These are phyloP conservation scores for Dipodascopsis uninucleata DNA, from an alignment of 805 yeast species.

Conservation along the genomic window DNA sequence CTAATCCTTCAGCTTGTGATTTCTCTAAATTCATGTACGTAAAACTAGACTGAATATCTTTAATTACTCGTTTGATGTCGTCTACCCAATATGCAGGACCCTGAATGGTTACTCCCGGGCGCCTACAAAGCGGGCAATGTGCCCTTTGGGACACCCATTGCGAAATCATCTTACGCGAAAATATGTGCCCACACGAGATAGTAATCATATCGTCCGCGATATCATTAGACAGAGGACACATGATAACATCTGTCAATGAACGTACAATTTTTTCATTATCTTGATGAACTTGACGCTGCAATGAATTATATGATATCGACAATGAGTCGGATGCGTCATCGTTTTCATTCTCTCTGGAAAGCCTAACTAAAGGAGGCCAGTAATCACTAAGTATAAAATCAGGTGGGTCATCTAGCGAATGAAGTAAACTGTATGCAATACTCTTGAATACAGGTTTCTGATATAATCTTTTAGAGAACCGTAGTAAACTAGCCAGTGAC, in stretches of 20 bases:
- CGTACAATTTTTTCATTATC: constrained; percentile 1
- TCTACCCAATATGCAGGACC: constrained; percentile 16
- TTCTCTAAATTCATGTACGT: not conserved
- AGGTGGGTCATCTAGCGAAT: constrained; percentile 12
- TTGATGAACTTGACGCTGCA: not conserved
- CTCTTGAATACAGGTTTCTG: too few species aligned
- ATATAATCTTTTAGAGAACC: constrained; percentile 10
- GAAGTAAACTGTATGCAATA: too few species aligned
- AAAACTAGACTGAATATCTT: constrained; percentile 5
- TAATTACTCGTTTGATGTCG: constrained; percentile 10
- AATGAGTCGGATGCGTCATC: not conserved
- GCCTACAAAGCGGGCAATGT: constrained; percentile 17
- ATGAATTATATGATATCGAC: not conserved
- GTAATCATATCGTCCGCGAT: constrained; percentile 13
- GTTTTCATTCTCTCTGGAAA: too few species aligned
- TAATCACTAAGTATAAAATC: constrained; percentile 7
- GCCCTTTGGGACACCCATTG: constrained; percentile 4
- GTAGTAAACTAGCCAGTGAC: constrained; percentile 2
- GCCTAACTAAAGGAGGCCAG: constrained; percentile 13
- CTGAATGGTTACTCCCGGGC: constrained; percentile 1
- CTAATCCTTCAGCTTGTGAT: not conserved
- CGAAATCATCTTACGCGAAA: constrained; percentile 6
- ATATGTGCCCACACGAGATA: constrained; percentile 18
- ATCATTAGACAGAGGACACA: constrained; percentile 10
- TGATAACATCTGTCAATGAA: constrained; percentile 6